phyloP scores from a whole-genome alignment of 2,329 filamentous ascomycete species.

The Capronia epimyces region DNA sequence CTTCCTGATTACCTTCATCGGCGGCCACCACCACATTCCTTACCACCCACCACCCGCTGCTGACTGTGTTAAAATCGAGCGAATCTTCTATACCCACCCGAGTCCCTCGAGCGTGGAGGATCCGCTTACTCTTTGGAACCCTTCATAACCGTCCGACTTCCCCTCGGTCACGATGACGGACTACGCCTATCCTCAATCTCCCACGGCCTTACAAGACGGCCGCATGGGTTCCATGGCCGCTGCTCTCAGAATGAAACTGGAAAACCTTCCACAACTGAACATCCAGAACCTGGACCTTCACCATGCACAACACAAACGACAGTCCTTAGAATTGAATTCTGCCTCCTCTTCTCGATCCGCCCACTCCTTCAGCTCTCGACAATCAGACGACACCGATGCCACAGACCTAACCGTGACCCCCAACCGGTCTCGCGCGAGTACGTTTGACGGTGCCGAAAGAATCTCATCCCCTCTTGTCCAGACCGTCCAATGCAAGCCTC shows the following conservation, averaged over 20 bases:
- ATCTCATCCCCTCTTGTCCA: slow-evolving; percentile 17
- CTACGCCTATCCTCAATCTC: slow-evolving; percentile 22
- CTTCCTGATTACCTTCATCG: neutral
- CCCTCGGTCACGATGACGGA: slow-evolving; percentile 16
- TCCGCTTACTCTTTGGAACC: neutral
- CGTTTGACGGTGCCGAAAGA: slow-evolving; percentile 23
- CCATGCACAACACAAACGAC: slow-evolving; percentile 13
- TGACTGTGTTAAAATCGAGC: slow-evolving; percentile 19
- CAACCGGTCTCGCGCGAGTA: slow-evolving; percentile 28
- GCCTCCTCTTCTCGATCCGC: slow-evolving; percentile 26
- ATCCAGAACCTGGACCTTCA: slow-evolving; percentile 19
- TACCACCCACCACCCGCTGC: slow-evolving; percentile 1
- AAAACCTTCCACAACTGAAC: slow-evolving; percentile 25
- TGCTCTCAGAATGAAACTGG: slow-evolving; percentile 25
- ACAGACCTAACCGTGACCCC: slow-evolving; percentile 28
- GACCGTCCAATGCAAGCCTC: slow-evolving; percentile 26
- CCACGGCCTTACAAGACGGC: slow-evolving; percentile 22
- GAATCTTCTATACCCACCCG: neutral
- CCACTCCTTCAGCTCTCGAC: slow-evolving; percentile 22
- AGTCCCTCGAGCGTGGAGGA: neutral
- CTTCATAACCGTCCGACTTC: neutral
- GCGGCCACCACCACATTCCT: neutral
- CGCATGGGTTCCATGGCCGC: slow-evolving; percentile 28
- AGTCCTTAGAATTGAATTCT: slow-evolving; percentile 20
- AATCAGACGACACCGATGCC: slow-evolving; percentile 27